Base-by-base conservation (phyloP, 768 basidiomycete genomes). In the Tricholoma terreum region DNA sequence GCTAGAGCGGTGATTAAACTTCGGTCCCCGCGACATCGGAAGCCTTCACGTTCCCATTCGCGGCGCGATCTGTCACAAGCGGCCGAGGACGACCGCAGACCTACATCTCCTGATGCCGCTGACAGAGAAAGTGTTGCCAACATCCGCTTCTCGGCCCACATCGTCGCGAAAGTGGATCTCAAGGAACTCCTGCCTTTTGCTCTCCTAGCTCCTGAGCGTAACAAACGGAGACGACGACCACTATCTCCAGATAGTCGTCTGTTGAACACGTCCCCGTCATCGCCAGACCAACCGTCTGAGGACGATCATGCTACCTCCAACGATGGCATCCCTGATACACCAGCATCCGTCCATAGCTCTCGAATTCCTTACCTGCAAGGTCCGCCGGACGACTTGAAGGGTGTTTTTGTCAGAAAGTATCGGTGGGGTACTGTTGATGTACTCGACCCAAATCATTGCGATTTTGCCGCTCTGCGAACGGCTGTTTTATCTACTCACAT, bases 341-440 rank as follows among this genome's bases (percentile, higher is more conserved):
- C 74, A 59, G 73, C 67, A 17, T 76, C 77, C 8, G 52, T 70
- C 38, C 65, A 71, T 52, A 73, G 75, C 63, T 45, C 64, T 50
- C 72, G 73, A 46, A 64, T 73, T 58, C 65, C 74, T 22, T 82
- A 80, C 67, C 64, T 82, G 42, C 69, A 78, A n/a, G 75, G 77
- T 33, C 83, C 84, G 21, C 89, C 87, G 21, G 83, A 85, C 19
- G 81, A 86, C 67, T 71, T 92, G 67, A 83, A 81, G 71, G 89
- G 91, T 50, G 78, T 88, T 54, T 93, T 93, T 67, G 77, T 83
- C 33, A 76, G 93, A 60, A 85, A 83, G 67, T 95, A 89, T 70
- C 76, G 92, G 63, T 96, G 94, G 94, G 94, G 94, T 34, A 88
- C 81, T 45, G 80, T 95, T 58, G 90, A 94, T 70, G 92, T 94